Conservation (phyloP, 495 filamentous ascomycete genomes). For the Tricharina praecox region DNA sequence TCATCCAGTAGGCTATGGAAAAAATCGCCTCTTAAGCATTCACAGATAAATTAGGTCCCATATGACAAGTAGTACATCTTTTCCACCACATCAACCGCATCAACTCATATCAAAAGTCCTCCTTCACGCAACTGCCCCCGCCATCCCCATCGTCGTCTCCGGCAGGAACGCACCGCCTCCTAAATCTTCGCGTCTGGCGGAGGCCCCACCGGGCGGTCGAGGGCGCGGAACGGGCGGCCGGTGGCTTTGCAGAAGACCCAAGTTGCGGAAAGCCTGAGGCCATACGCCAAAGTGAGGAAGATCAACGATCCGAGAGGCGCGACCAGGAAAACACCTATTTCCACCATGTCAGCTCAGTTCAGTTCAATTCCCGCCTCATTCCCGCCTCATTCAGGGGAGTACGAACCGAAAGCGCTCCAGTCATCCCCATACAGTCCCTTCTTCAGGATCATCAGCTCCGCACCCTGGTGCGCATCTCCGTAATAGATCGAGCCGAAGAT, state of each 20-base stretch:
- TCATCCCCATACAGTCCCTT: slow-evolving; percentile 51
- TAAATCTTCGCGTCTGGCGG: too few relatives aligned
- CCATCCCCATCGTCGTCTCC: too few relatives aligned
- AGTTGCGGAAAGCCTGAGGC: slow-evolving; percentile 36
- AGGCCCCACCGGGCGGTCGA: too few relatives aligned
- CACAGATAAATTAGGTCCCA: too few relatives aligned
- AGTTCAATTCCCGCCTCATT: neutral
- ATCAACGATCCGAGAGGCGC: slow-evolving; percentile 49
- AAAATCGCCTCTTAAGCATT: too few relatives aligned
- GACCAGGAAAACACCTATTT: slow-evolving; percentile 59
- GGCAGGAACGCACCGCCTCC: too few relatives aligned
- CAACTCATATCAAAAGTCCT: too few relatives aligned
- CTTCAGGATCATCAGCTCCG: slow-evolving; percentile 49
- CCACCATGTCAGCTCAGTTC: neutral
- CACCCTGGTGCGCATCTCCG: slow-evolving; percentile 44
- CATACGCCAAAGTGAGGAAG: slow-evolving; percentile 46
- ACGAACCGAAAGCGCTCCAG: slow-evolving; percentile 61
- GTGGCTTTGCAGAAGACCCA: slow-evolving; percentile 35
- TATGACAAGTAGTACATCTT: too few relatives aligned
- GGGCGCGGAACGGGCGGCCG: slow-evolving; percentile 41
- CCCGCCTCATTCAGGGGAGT: slow-evolving; percentile 23
- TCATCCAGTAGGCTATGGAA: too few relatives aligned
- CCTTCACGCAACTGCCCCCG: too few relatives aligned
- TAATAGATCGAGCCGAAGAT: slow-evolving; percentile 56
- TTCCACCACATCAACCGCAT: too few relatives aligned